Base-by-base conservation (phyloP, 1,284 basidiomycete genomes). In the Sporisorium graminicola region DNA sequence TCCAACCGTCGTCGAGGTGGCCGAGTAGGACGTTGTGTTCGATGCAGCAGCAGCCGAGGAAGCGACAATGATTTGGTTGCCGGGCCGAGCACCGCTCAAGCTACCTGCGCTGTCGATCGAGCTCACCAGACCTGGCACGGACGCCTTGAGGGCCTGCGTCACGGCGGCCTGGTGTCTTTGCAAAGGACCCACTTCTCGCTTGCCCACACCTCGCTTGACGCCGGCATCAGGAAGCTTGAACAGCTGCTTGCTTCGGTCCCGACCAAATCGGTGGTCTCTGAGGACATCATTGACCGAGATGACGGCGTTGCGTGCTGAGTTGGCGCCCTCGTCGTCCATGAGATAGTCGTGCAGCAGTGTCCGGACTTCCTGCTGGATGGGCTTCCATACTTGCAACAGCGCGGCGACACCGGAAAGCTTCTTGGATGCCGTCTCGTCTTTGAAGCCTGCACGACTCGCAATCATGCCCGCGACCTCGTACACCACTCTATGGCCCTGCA, bases 261-360 rank as follows among this genome's bases (percentile, higher is more conserved):
- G 60, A 13, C 79, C 78, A 54, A 74, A 82, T 18, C 70, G 59
- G 13, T 76, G 68, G 31, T 70, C 60, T 18, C 82, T 65, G 40
- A 99, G 89, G 12, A 95, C 91, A 81, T 98, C 96, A 80, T 97
- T 98, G 86, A 99, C 93, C 3, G 95, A 95, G 6, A 92, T 90
- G 58, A 98, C 92, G 2, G 93, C 92, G 83, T 95, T 95, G 44
- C 94, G 89, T 7, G 92, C 91, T 14, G 91, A 89, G 5, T 91
- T 89, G 3, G 91, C 91, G 85, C 91, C 91, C 66, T 93, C 91
- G 79, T 96, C 94, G 85, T 95, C 94, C 26, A 92, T 92, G 12
- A 99, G 88, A 87, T 99, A 98, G 85, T 95, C 94, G 72, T 92
- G 90, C 44, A 99, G 89, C n/a, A 99, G 86, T 3, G 90, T 91